Percentiles rank a stretch among this genome's conserved stretches.
These are phyloP conservation scores for Neurospora sp. DNA, from an alignment of 495 filamentous ascomycete species.

Conservation along the genomic window DNA sequence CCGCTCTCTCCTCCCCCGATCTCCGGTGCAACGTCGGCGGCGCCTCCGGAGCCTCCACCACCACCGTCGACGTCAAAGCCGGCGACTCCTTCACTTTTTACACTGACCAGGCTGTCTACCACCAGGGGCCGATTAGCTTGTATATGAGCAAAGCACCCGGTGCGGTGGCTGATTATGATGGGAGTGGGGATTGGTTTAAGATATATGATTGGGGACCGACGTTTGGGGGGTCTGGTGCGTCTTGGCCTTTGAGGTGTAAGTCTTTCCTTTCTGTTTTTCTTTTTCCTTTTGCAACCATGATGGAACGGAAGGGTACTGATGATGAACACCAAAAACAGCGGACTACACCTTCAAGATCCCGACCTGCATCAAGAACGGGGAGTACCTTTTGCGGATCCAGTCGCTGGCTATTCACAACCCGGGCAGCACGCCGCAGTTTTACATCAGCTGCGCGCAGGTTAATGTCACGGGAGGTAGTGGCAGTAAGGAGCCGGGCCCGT, in stretches of 20 bases:
- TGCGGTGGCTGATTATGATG: constrained; percentile 33
- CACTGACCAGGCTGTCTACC: constrained; percentile 44
- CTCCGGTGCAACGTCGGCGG: constrained; percentile 52
- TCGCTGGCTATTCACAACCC: constrained; percentile 54
- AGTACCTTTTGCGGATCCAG: constrained; percentile 55
- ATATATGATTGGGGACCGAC: constrained; percentile 37
- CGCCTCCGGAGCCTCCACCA: constrained; percentile 32
- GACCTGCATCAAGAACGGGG: constrained; percentile 40
- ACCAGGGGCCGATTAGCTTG: constrained; percentile 48
- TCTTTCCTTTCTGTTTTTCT: no score
- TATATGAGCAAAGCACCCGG: constrained; percentile 45
- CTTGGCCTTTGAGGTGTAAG: constrained; percentile 27
- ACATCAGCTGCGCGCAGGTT: constrained; percentile 50
- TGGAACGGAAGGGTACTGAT: no score
- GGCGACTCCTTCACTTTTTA: constrained; percentile 43
- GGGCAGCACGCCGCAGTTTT: constrained; percentile 39
- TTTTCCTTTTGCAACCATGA: no score
- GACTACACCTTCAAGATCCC: constrained; percentile 46
- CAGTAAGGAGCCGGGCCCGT: constrained; percentile 31
- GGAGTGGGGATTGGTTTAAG: constrained; percentile 46
- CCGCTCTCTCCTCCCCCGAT: constrained; percentile 39
- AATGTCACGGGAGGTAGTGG: constrained; percentile 42
- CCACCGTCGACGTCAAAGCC: constrained; percentile 37
- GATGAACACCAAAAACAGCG: neutral
- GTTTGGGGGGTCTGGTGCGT: constrained; percentile 22